A percentile compares a stretch with the other conserved stretches of the same genome.
These are phyloP conservation scores for Beta lomatogona DNA, from an alignment of 179 eudicot genomes.

Conservation along the genomic window DNA sequence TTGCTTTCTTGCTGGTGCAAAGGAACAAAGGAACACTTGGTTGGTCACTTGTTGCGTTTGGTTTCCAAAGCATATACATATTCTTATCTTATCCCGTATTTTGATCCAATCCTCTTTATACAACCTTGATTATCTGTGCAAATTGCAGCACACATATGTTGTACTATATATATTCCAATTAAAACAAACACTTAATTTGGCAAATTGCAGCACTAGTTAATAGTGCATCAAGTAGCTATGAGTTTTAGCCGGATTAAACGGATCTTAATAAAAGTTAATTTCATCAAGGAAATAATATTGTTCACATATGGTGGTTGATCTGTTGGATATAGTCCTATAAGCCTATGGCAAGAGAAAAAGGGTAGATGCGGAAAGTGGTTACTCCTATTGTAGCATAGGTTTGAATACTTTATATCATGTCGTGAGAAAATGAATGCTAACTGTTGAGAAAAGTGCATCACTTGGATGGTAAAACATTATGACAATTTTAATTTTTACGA, in stretches of 20 bases:
- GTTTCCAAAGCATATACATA: constrained; percentile 1
- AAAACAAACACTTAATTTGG: not conserved
- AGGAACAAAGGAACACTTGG: constrained; percentile 26
- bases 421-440: not conserved
- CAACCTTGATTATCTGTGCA: not conserved
- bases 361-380: not conserved
- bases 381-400: not conserved
- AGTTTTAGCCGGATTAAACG: not conserved
- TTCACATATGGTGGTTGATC: constrained; percentile 14
- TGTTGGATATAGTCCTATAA: not conserved
- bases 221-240: not conserved
- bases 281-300: not conserved
- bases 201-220: not conserved
- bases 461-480: not conserved
- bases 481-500: not conserved
- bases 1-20: constrained; percentile 13
- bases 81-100: not conserved
- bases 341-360: too few relatives aligned
- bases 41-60: constrained; percentile 5
- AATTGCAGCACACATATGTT: not conserved
- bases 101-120: not conserved
- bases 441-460: not conserved
- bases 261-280: not conserved
- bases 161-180: constrained; percentile 9
- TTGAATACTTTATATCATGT: not conserved